Percentiles rank a stretch among this genome's conserved stretches.
Evolutionary conservation across 2,329 filamentous ascomycete genomes (phyloP).

Genomic region (Colletotrichum brevisporum): DNA sequence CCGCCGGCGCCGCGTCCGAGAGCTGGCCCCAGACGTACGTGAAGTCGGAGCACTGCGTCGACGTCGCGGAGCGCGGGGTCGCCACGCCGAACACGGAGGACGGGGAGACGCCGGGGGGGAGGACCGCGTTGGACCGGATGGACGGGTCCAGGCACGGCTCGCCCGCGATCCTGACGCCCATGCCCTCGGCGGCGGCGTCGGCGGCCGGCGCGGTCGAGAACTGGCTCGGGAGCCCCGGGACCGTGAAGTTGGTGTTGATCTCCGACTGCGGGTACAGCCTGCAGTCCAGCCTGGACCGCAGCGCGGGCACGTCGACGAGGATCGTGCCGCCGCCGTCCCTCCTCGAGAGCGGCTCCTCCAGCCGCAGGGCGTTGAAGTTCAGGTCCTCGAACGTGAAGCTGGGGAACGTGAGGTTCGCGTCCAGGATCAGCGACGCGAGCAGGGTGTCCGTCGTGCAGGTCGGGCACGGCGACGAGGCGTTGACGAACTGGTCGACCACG

Average conservation of each 20-base stretch:
- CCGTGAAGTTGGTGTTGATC: constrained; percentile 44
- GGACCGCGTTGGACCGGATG: constrained; percentile 41
- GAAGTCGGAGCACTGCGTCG: constrained; percentile 49
- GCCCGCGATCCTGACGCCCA: constrained; percentile 43
- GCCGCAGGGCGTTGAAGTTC: constrained; percentile 41
- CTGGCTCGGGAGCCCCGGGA: constrained; percentile 32
- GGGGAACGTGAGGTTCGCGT: constrained; percentile 52
- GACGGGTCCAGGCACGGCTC: constrained; percentile 41
- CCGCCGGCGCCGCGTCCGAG: constrained; percentile 43
- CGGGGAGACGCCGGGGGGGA: constrained; percentile 28
- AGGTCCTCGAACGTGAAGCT: constrained; percentile 53
- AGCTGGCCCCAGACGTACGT: constrained; percentile 54
- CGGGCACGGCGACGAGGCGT: constrained; percentile 41
- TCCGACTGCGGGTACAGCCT: constrained; percentile 43
- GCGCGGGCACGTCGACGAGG: constrained; percentile 47
- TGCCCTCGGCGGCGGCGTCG: neutral
- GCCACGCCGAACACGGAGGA: constrained; percentile 46
- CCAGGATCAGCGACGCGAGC: constrained; percentile 52
- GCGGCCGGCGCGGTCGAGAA: neutral
- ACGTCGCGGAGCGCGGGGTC: constrained; percentile 36
- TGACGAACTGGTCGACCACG: constrained; percentile 50
- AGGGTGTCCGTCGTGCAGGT: constrained; percentile 47
- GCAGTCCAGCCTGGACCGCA: constrained; percentile 51
- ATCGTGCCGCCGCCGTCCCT: constrained; percentile 38
- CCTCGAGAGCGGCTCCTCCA: constrained; percentile 30